A percentile compares a stretch with the other conserved stretches of the same genome.
phyloP scores from a whole-genome alignment of 768 basidiomycete species.

The Cubamyces sp. region DNA sequence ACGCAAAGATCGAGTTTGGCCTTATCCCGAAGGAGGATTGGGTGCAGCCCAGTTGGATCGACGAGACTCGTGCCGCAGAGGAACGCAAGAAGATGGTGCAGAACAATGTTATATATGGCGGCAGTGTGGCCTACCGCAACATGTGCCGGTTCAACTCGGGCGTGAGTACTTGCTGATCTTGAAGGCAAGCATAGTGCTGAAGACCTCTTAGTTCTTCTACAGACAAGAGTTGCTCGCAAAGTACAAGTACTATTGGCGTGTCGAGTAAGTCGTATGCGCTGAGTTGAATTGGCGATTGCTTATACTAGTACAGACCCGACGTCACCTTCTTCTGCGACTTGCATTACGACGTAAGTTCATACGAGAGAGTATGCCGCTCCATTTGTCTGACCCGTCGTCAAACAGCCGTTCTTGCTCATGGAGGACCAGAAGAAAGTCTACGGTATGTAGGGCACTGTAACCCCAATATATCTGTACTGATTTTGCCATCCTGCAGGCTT shows the following conservation, averaged over 20 bases:
- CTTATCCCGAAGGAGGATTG: slow-evolving; percentile 80
- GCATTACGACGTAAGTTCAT: slow-evolving; percentile 44
- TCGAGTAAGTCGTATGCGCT: slow-evolving; percentile 46
- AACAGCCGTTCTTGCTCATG: slow-evolving; percentile 58
- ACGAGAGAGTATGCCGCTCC: no score
- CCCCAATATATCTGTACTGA: neutral
- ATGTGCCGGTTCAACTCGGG: slow-evolving; percentile 97
- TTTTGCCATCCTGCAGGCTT: slow-evolving; percentile 47
- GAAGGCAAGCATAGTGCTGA: neutral
- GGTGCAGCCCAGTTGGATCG: slow-evolving; percentile 77
- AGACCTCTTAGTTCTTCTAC: slow-evolving; percentile 53
- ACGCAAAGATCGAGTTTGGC: slow-evolving; percentile 69
- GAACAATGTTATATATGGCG: slow-evolving; percentile 62
- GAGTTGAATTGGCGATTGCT: no score
- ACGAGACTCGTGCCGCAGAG: slow-evolving; percentile 54
- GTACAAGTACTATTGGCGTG: slow-evolving; percentile 53
- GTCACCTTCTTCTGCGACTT: slow-evolving; percentile 64
- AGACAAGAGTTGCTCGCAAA: slow-evolving; percentile 46
- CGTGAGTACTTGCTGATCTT: slow-evolving; percentile 45
- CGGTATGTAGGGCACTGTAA: slow-evolving; percentile 36
- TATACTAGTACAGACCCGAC: slow-evolving; percentile 43
- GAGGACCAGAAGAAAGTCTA: slow-evolving; percentile 59
- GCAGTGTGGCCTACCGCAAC: slow-evolving; percentile 83
- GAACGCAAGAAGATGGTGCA: slow-evolving; percentile 56
- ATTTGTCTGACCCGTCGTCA: neutral